Percentiles rank a stretch among this genome's conserved stretches.
phyloP scores from a whole-genome alignment of 208 protist genomes.

The Vickermania ingenoplastis region DNA sequence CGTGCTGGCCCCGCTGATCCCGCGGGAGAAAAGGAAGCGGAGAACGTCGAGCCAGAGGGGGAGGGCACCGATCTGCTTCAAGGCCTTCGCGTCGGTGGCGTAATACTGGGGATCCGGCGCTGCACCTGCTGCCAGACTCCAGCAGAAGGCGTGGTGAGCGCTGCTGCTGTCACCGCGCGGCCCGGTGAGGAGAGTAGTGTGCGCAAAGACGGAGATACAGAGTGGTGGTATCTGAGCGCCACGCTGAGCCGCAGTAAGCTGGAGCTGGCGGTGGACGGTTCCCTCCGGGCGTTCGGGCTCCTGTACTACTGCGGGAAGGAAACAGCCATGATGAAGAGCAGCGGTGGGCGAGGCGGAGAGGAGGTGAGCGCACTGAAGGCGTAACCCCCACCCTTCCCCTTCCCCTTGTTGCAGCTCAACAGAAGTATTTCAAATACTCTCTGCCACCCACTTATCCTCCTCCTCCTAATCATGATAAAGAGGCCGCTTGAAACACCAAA shows the following conservation, averaged over 20 bases:
- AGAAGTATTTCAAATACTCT: neutral
- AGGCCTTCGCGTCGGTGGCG: neutral
- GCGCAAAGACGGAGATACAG: conserved; percentile 15
- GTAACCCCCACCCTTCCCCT: neutral
- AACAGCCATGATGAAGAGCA: conserved; percentile 12
- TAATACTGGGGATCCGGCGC: neutral
- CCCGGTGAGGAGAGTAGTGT: conserved; percentile 50
- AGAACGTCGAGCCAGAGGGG: too few relatives aligned
- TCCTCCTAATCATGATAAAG: neutral
- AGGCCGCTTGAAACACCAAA: neutral
- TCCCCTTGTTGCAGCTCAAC: too few relatives aligned
- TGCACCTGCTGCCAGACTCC: neutral
- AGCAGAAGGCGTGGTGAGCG: neutral
- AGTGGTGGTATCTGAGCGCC: conserved; percentile 71
- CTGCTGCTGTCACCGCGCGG: conserved; percentile 29
- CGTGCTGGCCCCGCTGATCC: neutral
- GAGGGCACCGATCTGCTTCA: neutral
- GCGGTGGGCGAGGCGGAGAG: conserved; percentile 5
- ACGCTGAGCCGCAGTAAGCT: conserved; percentile 73
- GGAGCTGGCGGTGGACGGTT: conserved; percentile 73
- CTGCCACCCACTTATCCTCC: neutral
- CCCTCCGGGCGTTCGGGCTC: conserved; percentile 67
- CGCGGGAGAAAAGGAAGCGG: too few relatives aligned
- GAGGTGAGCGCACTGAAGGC: conserved; percentile 3
- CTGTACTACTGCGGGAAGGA: conserved; percentile 47